These are phyloP conservation scores for Yamadazyma jaroonii DNA, from an alignment of 1,139 yeast species.

Conservation along the genomic window DNA sequence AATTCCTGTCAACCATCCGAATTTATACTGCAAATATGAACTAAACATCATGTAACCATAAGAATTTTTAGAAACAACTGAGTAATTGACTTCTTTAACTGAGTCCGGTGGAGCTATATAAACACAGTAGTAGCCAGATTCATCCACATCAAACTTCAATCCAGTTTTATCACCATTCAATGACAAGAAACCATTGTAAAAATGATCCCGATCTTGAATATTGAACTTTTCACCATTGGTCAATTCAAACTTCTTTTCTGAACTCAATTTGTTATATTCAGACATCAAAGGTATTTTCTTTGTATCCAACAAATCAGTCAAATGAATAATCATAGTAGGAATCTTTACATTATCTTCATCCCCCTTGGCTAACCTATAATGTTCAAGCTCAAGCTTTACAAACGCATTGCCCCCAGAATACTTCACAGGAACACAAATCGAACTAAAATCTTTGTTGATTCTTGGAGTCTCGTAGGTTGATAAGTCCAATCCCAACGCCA, in stretches of 20 bases:
- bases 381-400: background rate
- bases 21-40: conserved; percentile 20
- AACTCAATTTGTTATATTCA: conserved; percentile 6
- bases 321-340: conserved; percentile 26
- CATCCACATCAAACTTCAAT: conserved; percentile 15
- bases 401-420: conserved; percentile 5
- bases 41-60: conserved; percentile 28
- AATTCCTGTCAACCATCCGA: conserved; percentile 16
- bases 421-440: conserved; percentile 8
- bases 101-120: conserved; percentile 27
- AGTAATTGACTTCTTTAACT: conserved; percentile 10
- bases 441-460: background rate
- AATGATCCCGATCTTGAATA: background rate
- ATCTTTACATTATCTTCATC: conserved; percentile 4
- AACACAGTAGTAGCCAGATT: conserved; percentile 34
- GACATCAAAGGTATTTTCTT: conserved; percentile 19
- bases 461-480: conserved; percentile 1
- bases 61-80: conserved; percentile 22
- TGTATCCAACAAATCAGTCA: conserved; percentile 23
- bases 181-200: conserved; percentile 8
- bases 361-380: no score
- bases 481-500: background rate
- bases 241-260: conserved; percentile 8
- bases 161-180: background rate
- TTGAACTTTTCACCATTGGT: conserved; percentile 10